Base-by-base conservation (phyloP, 2,329 filamentous ascomycete species). In the Sporothrix luriei region DNA sequence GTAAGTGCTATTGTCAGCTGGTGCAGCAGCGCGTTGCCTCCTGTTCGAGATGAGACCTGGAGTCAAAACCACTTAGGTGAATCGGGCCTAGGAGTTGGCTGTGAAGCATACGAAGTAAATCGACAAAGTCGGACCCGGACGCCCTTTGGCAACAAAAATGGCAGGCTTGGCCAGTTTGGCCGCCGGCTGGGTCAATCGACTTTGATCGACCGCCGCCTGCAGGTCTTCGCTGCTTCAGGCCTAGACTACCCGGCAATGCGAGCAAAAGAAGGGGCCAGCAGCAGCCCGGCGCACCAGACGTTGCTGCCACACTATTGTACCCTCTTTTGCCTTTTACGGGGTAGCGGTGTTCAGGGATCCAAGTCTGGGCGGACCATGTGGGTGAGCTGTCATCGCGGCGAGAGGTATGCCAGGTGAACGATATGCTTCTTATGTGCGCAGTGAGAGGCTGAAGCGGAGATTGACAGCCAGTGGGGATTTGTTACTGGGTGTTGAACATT, bases 211-310 rank as follows among this genome's bases (percentile, higher is more conserved):
- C 61, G 55, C 61, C 46, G 59, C 61, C 54, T 61, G 68, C 70
- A 57, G 24, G 65, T 67, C 71, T 71, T 72, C 68, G 66, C 71
- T 70, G 38, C 13, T 67, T 71, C 66, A 61, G 70, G 71, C 21
- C 21, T 71, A 72, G 71, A 52, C 71, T 64, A 66, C 59, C 71
- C 68, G 68, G 13, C 13, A 48, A 14, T 55, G 29, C 29, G 16
- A 57, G 19, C 29, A 62, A 62, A 46, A 19, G 40, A 46, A 43
- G 57, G 55, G 48, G 26, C 26, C 13, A 46, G 13, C 40, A 16
- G 40, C 14, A 46, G 40, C 40, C 46, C 14, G 1, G 46, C 46
- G n/a, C 3, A 48, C 13, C 46, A 48, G 57, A 46, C 11, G 10
- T 4, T 6, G 21, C 16, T 61, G 40, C 10, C 38, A 46, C 57